Evolutionary conservation across 176 grass and related monocot genomes (phyloP).

Genomic region (Eleusine coracana): DNA sequence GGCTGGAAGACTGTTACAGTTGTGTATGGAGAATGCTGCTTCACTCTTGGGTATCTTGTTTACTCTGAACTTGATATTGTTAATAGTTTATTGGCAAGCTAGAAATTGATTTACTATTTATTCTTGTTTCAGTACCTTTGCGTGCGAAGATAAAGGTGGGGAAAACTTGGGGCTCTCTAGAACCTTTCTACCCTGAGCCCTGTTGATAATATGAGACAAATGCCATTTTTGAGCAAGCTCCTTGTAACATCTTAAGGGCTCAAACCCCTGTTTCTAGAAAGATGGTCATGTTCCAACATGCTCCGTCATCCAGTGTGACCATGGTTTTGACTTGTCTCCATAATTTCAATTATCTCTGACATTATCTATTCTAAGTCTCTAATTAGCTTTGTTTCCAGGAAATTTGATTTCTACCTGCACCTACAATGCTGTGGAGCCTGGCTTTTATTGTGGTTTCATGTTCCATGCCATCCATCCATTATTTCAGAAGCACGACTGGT

Average conservation of each 20-base stretch:
- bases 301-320: background rate
- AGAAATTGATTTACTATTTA: slow-evolving; percentile 32
- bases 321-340: background rate
- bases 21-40: slow-evolving; percentile 78
- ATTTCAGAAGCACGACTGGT: background rate
- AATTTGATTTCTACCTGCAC: background rate
- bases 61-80: slow-evolving; percentile 27
- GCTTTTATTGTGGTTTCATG: background rate
- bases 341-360: background rate
- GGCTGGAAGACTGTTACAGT: slow-evolving; percentile 72
- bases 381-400: background rate
- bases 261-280: background rate
- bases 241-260: background rate
- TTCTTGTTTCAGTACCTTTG: slow-evolving; percentile 75
- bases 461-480: background rate
- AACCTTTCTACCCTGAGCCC: slow-evolving; percentile 59
- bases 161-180: slow-evolving; percentile 93
- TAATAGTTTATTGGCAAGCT: background rate
- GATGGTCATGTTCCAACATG: slow-evolving; percentile 1
- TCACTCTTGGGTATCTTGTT: slow-evolving; percentile 70
- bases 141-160: slow-evolving; percentile 80
- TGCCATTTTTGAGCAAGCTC: slow-evolving; percentile 4
- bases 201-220: slow-evolving; percentile 31
- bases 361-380: background rate
- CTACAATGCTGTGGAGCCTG: background rate